Conservation (phyloP, 1,139 yeast species). For the Candida pseudoviswanathii region DNA sequence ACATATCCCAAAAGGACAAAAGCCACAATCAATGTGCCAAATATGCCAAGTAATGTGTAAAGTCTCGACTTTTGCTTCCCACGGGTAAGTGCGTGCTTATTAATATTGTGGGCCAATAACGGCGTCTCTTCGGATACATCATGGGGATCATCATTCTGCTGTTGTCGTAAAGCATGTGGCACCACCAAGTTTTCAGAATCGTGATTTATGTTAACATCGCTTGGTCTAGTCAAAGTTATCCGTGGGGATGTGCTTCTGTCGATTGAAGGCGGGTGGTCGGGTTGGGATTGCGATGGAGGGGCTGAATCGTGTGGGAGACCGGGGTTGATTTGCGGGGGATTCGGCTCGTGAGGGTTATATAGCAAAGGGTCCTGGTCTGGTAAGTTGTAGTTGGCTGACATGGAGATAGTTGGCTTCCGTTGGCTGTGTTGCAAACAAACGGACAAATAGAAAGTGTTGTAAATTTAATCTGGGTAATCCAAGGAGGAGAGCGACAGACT, state of each 20-base stretch:
- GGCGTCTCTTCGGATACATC: slow-evolving; percentile 5
- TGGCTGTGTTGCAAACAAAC: too few species aligned
- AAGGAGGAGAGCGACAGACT: too few species aligned
- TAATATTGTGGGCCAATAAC: neutral
- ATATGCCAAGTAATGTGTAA: neutral
- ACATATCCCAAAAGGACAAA: neutral
- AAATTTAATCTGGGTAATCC: too few species aligned
- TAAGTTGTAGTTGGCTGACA: neutral
- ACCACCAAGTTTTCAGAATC: neutral
- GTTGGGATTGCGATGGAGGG: neutral
- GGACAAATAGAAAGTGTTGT: too few species aligned
- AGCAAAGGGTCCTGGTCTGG: neutral
- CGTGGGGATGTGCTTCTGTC: slow-evolving; percentile 3
- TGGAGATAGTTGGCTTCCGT: neutral
- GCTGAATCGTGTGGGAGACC: neutral
- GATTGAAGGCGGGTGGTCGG: too few species aligned
- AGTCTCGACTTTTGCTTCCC: neutral
- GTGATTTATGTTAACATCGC: slow-evolving; percentile 2
- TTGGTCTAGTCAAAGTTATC: slow-evolving; percentile 4
- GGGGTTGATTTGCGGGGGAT: neutral
- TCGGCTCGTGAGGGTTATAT: neutral
- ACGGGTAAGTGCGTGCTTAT: neutral
- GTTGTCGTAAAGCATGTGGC: neutral
- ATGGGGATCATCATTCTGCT: neutral
- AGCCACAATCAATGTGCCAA: neutral